A percentile compares a stretch with the other conserved stretches of the same genome.
phyloP scores from a whole-genome alignment of 352 stramenopile genomes.

The Phytopythium delawarense region DNA sequence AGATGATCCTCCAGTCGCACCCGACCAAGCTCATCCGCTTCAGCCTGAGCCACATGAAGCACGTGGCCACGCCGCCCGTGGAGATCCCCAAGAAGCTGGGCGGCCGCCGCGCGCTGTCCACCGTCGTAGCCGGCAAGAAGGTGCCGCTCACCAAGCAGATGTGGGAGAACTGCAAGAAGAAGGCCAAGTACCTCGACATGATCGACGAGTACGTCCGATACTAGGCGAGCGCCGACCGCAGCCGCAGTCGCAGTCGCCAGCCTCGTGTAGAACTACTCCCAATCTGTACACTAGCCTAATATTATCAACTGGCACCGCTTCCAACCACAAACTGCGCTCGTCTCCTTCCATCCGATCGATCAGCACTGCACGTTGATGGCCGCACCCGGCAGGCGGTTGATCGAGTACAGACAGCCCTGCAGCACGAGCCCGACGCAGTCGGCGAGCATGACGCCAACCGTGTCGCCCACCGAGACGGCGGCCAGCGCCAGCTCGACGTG shows the following conservation, averaged over 20 bases:
- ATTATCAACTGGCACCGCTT: not conserved
- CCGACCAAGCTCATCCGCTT: conserved; percentile 43
- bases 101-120: conserved; percentile 24
- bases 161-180: conserved; percentile 41
- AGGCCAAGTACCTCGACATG: conserved; percentile 34
- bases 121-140: conserved; percentile 37
- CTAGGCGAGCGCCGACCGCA: not conserved
- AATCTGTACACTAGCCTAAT: not conserved
- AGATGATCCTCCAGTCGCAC: conserved; percentile 40
- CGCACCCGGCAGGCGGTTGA: conserved; percentile 64
- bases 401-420: conserved; percentile 91
- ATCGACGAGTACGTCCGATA: conserved; percentile 49
- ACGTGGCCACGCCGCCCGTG: conserved; percentile 42
- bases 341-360: conserved; percentile 1
- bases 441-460: conserved; percentile 86
- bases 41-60: conserved; percentile 45
- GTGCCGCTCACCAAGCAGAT: conserved; percentile 46
- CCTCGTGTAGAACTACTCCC: not conserved
- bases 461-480: conserved; percentile 88
- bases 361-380: conserved; percentile 55
- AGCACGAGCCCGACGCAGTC: conserved; percentile 87
- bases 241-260: not conserved
- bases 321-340: not conserved
- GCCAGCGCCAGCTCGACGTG: conserved; percentile 86
- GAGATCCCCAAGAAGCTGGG: conserved; percentile 38